A percentile compares a stretch with the other conserved stretches of the same genome.
Evolutionary conservation across 176 grass and related monocot species (phyloP).

Genomic region (Coix lacrymajobi): DNA sequence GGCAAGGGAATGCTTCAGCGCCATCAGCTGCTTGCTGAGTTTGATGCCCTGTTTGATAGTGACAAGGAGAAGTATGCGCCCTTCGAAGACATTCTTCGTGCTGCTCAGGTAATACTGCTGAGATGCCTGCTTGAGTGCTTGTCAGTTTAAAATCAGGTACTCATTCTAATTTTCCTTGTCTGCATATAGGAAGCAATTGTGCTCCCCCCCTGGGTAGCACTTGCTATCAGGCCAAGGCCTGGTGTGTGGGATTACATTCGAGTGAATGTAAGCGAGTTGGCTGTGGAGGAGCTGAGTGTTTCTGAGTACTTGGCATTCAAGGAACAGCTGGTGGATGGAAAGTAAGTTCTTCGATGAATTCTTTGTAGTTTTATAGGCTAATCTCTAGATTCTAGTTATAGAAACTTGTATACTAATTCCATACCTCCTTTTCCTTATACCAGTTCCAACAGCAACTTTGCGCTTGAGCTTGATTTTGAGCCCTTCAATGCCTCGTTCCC

Average conservation of each 20-base stretch:
- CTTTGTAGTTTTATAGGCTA: background rate
- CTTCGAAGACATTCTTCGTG: slow-evolving; percentile 78
- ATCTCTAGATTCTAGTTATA: background rate
- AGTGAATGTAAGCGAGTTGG: slow-evolving; percentile 87
- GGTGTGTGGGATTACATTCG: slow-evolving; percentile 98
- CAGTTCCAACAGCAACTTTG: slow-evolving; percentile 57
- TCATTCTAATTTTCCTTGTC: slow-evolving; percentile 11
- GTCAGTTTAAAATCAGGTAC: background rate
- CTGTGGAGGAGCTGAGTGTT: slow-evolving; percentile 74
- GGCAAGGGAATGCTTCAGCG: slow-evolving; percentile 95
- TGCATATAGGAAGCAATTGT: slow-evolving; percentile 82
- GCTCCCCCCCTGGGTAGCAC: slow-evolving; percentile 75
- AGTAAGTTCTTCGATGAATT: slow-evolving; percentile 48
- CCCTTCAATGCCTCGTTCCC: slow-evolving; percentile 98
- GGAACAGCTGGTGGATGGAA: slow-evolving; percentile 79
- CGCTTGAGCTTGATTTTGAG: slow-evolving; percentile 96
- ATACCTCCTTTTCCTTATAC: background rate
- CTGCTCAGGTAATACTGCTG: slow-evolving; percentile 62
- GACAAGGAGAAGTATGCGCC: slow-evolving; percentile 74
- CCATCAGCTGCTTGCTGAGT: slow-evolving; percentile 85
- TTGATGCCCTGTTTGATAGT: slow-evolving; percentile 53
- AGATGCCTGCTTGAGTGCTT: background rate
- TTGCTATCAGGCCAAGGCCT: slow-evolving; percentile 93
- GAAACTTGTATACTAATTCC: slow-evolving; percentile 21
- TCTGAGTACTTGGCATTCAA: slow-evolving; percentile 97